Evolutionary conservation across 2,329 filamentous ascomycete genomes (phyloP).

Genomic region (Calonectria hongkongensis): DNA sequence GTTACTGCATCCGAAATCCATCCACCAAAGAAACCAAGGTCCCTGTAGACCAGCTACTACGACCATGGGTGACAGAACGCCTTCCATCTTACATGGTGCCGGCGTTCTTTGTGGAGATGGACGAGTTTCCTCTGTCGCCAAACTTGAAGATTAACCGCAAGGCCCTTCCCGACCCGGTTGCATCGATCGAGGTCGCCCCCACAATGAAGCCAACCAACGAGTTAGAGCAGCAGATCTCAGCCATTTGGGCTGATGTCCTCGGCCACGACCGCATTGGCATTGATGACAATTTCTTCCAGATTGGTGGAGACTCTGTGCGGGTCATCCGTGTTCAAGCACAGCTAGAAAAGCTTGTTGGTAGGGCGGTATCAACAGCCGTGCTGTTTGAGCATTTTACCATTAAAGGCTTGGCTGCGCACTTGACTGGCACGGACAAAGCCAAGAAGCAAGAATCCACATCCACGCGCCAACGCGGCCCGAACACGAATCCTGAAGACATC

Average conservation of each 20-base stretch:
- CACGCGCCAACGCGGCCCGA: neutral
- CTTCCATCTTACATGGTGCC: slow-evolving; percentile 2
- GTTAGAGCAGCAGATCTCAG: neutral
- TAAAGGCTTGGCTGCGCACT: neutral
- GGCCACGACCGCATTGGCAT: neutral
- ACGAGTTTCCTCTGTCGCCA: neutral
- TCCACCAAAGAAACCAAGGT: neutral
- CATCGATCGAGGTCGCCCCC: no score
- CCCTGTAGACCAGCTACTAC: neutral
- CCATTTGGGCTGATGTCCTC: neutral
- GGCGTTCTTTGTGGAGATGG: neutral
- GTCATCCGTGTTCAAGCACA: neutral
- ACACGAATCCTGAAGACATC: neutral
- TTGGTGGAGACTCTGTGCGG: neutral
- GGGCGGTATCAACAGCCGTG: neutral
- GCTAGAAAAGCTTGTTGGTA: neutral
- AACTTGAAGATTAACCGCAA: neutral
- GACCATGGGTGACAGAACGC: neutral
- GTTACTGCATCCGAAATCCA: neutral
- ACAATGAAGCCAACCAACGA: neutral
- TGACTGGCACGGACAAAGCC: neutral
- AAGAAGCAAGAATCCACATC: neutral
- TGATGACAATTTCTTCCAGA: slow-evolving; percentile 6
- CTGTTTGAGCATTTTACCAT: slow-evolving; percentile 1
- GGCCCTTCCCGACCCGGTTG: neutral